Evolutionary conservation across 2,329 filamentous ascomycete species (phyloP), one percentile per base, ranked within the genome.

Genomic region (Ophioceras dolichostomum): DNA sequence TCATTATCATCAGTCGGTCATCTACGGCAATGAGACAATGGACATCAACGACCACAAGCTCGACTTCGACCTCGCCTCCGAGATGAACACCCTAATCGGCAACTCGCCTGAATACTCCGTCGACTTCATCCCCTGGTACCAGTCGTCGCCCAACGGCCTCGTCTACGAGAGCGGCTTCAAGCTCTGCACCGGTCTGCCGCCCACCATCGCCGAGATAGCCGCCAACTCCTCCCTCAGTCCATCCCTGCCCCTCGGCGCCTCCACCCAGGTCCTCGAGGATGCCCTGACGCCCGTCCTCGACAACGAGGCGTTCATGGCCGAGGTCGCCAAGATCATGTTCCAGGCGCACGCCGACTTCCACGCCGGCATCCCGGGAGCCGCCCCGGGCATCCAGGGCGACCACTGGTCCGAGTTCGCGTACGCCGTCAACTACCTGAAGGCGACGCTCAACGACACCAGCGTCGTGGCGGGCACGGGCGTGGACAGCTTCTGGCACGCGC

Each of bases 401-500:
- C 60, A 71, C 36, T 83, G 73, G 66, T 79, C 75, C 10, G 77
- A 81, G 45, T 73, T 73, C 17, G 70, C 64, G 1, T 83, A 76
- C 45, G 57, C 80, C 38, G 65, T 67, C 14, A 75, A 80, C 49
- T 65, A 69, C 22, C 61, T 81, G 9, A 65, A 67, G 12, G 62
- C 63, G 12, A 61, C 56, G 28, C 55, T 68, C 10, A 73, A 76
- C 46, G 65, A 68, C 45, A 73, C 68, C 1, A 71, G 79, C 43
- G 57, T 69, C 5, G 48, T 53, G 6, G 44, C 45, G 20, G 63
- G 64, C 1, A 65, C 64, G 6, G 60, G 56, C 16, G 52, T 62
- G 3, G 56, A 55, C 8, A 58, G 61, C 8, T 64, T 61, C 35
- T 76, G 75, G 54, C n/a, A n/a, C 31, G 35, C 52, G 45, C 49